A percentile compares a stretch with the other conserved stretches of the same genome.
Conservation (phyloP, 2,329 filamentous ascomycete genomes). For the Verticillium albo-atrum region DNA sequence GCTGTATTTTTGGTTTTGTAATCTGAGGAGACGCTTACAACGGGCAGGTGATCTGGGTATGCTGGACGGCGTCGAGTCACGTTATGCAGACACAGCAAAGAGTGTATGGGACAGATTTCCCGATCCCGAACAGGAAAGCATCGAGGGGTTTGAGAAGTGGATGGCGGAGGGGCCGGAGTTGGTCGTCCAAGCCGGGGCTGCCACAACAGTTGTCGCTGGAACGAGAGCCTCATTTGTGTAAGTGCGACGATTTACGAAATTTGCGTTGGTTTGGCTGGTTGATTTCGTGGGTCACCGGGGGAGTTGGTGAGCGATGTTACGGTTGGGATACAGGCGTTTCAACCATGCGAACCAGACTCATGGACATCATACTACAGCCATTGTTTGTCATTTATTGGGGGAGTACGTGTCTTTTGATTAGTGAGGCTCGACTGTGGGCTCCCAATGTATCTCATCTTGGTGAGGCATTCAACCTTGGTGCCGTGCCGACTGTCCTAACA, state of each 20-base stretch:
- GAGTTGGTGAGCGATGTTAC: not conserved
- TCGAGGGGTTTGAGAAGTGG: slow-evolving; percentile 33
- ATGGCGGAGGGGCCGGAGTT: slow-evolving; percentile 30
- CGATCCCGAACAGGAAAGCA: slow-evolving; percentile 21
- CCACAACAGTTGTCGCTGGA: slow-evolving; percentile 4
- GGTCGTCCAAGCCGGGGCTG: slow-evolving; percentile 32
- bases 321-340: not conserved
- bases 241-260: not conserved
- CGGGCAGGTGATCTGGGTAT: slow-evolving; percentile 13
- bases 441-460: too few relatives aligned
- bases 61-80: not conserved
- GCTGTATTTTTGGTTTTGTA: slow-evolving; percentile 40
- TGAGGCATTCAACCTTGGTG: too few relatives aligned
- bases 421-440: not conserved
- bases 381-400: not conserved
- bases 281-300: not conserved
- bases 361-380: not conserved
- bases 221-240: not conserved
- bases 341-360: not conserved
- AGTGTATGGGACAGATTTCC: slow-evolving; percentile 37
- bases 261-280: not conserved
- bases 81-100: slow-evolving; percentile 21
- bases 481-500: too few relatives aligned
- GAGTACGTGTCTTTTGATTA: not conserved
- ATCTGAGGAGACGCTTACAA: slow-evolving; percentile 32